These are phyloP conservation scores for Calonectria pauciramosa DNA, from an alignment of 2,329 filamentous ascomycete species.

Conservation along the genomic window DNA sequence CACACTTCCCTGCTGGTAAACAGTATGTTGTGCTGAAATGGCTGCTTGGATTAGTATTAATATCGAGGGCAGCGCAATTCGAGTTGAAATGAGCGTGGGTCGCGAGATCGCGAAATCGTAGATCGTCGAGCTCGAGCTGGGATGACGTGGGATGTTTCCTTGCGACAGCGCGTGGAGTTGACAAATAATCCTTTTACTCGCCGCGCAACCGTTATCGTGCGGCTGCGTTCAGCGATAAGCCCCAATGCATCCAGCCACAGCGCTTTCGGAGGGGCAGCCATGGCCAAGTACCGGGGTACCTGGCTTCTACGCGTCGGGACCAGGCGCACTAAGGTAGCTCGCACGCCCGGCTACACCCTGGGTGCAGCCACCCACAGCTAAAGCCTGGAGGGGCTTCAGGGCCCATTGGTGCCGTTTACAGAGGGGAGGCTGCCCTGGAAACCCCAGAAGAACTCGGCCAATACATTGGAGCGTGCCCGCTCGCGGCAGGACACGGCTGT, in stretches of 20 bases:
- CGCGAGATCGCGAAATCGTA: constrained; percentile 18
- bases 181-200: constrained; percentile 38
- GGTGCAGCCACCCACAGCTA: neutral
- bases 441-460: constrained; percentile 18
- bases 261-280: constrained; percentile 15
- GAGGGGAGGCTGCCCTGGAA: neutral
- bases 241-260: constrained; percentile 4
- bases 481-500: constrained; percentile 41
- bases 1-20: neutral
- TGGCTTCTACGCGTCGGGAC: neutral
- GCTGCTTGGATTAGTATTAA: neutral
- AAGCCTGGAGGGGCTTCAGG: neutral
- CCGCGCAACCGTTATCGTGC: neutral
- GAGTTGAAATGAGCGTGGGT: constrained; percentile 24
- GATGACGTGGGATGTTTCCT: constrained; percentile 36
- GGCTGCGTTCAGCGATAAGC: constrained; percentile 19
- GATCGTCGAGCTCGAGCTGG: constrained; percentile 13
- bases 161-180: constrained; percentile 36
- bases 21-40: neutral
- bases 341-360: neutral
- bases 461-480: constrained; percentile 33
- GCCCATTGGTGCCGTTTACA: constrained; percentile 2
- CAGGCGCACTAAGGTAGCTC: constrained; percentile 2
- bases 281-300: constrained; percentile 5
- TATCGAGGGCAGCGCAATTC: neutral